A percentile compares a stretch with the other conserved stretches of the same genome.
Evolutionary conservation across 2,329 filamentous ascomycete species (phyloP).

Genomic region (Diaporthe caulivora): DNA sequence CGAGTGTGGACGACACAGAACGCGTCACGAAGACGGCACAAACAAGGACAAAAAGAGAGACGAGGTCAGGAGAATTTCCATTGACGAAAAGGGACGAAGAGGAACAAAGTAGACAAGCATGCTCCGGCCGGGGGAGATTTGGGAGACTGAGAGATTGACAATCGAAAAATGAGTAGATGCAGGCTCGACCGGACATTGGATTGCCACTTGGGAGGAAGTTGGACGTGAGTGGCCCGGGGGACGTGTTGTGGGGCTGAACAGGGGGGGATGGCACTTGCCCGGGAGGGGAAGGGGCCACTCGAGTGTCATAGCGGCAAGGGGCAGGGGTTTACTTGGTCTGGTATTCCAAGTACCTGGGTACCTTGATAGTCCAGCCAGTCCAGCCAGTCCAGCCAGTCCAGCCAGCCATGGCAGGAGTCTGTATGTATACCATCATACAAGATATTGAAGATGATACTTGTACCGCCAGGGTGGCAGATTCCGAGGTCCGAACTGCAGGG

Average conservation of each 20-base stretch:
- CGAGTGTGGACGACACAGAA: conserved; percentile 12
- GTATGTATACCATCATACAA: neutral
- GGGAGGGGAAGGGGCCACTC: conserved; percentile 2
- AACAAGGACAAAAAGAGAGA: conserved; percentile 23
- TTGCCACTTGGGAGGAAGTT: conserved; percentile 25
- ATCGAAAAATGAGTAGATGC: conserved; percentile 32
- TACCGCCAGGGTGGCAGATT: neutral
- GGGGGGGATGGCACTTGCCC: conserved; percentile 3
- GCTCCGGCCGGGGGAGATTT: neutral
- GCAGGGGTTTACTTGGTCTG: conserved; percentile 11
- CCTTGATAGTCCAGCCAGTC: too few species aligned
- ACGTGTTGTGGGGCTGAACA: conserved; percentile 16
- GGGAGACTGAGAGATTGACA: conserved; percentile 30
- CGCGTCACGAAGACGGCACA: conserved; percentile 10
- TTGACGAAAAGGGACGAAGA: conserved; percentile 25
- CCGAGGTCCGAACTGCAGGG: conserved; percentile 14
- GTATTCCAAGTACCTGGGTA: too few species aligned
- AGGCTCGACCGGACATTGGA: conserved; percentile 35
- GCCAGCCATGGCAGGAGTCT: conserved; percentile 15
- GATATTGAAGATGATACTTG: neutral
- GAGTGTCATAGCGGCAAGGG: conserved; percentile 27
- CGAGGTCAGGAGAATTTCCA: conserved; percentile 22
- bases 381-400: neutral
- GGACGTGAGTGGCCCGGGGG: conserved; percentile 22
- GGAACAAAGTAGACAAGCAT: neutral